These are phyloP conservation scores for Neurospora sp. DNA, from an alignment of 495 filamentous ascomycete species.

Conservation along the genomic window DNA sequence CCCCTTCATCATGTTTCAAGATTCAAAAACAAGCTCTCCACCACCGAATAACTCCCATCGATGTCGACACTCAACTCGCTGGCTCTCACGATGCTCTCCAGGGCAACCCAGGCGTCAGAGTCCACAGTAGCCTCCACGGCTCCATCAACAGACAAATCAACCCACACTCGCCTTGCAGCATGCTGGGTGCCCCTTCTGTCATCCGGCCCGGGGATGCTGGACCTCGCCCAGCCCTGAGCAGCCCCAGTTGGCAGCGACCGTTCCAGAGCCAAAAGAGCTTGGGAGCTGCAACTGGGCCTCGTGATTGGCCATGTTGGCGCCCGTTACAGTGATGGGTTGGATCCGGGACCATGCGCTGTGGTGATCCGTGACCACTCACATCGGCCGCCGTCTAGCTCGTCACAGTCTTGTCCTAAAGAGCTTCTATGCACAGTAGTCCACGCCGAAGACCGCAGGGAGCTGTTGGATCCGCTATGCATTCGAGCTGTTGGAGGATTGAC, in stretches of 20 bases:
- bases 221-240: neutral
- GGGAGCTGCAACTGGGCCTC: constrained; percentile 8
- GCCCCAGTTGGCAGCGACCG: neutral
- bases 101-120: neutral
- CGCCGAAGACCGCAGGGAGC: neutral
- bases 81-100: neutral
- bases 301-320: constrained; percentile 37
- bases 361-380: constrained; percentile 10
- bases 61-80: neutral
- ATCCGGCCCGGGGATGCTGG: constrained; percentile 6
- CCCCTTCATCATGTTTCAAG: neutral
- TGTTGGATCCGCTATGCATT: neutral
- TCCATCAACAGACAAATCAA: neutral
- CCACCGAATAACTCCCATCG: neutral
- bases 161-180: neutral
- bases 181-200: neutral
- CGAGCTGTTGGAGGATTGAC: neutral
- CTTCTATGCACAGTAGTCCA: neutral
- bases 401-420: neutral
- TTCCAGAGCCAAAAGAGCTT: constrained; percentile 13
- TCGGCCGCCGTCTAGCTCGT: neutral
- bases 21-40: neutral
- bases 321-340: constrained; percentile 27
- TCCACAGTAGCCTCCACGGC: constrained; percentile 4
- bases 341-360: constrained; percentile 5